A percentile compares a stretch with the other conserved stretches of the same genome.
phyloP scores from a whole-genome alignment of 371 early-diverging fungal species.

The Mucor plumbeus region DNA sequence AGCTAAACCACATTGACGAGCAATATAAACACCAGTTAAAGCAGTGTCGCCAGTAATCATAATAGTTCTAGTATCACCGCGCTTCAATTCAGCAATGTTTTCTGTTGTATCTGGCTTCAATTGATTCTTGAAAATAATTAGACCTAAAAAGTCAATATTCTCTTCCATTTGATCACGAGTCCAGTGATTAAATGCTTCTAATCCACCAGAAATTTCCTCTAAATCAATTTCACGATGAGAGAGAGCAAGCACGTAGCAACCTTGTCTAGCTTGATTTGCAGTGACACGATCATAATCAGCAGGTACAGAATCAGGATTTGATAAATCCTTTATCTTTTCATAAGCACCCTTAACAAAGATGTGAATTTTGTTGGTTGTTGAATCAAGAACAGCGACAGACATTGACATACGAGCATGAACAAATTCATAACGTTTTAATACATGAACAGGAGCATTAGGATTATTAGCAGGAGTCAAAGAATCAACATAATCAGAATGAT shows the following conservation, averaged over 20 bases:
- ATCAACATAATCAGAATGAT: slow-evolving; percentile 44
- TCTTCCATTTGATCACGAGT: slow-evolving; percentile 74
- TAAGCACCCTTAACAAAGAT: slow-evolving; percentile 88
- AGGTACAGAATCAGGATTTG: slow-evolving; percentile 61
- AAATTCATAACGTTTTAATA: slow-evolving; percentile 86
- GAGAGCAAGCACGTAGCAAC: slow-evolving; percentile 81
- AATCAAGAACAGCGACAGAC: slow-evolving; percentile 76
- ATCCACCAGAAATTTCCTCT: slow-evolving; percentile 36
- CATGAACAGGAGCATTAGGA: slow-evolving; percentile 45
- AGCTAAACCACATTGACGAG: slow-evolving; percentile 79
- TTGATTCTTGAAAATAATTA: slow-evolving; percentile 88
- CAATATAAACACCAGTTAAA: slow-evolving; percentile 87
- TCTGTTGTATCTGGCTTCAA: slow-evolving; percentile 80
- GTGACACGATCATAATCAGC: slow-evolving; percentile 66
- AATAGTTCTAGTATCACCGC: slow-evolving; percentile 76
- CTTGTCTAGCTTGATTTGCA: slow-evolving; percentile 66
- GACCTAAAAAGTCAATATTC: slow-evolving; percentile 67
- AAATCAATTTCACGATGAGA: slow-evolving; percentile 63
- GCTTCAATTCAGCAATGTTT: slow-evolving; percentile 75
- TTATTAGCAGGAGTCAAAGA: slow-evolving; percentile 43
- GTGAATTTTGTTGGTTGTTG: slow-evolving; percentile 59
- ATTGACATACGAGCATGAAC: slow-evolving; percentile 84
- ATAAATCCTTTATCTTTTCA: slow-evolving; percentile 73
- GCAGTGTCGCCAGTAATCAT: slow-evolving; percentile 97
- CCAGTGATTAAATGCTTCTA: slow-evolving; percentile 50